These are phyloP conservation scores for Lentinula aciculospora DNA, from an alignment of 768 basidiomycete genomes.

Conservation along the genomic window DNA sequence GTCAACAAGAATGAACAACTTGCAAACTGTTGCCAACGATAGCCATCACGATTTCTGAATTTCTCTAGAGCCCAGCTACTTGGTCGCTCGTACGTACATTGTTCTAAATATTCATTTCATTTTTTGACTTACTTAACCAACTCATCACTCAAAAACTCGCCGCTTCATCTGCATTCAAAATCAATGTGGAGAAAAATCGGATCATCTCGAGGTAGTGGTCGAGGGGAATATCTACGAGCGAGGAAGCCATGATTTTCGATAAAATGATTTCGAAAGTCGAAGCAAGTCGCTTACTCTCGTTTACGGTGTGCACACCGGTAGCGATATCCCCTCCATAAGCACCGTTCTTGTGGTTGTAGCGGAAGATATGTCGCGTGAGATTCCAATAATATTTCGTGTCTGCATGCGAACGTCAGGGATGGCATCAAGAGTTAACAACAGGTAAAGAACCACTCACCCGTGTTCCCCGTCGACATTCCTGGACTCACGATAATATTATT, in stretches of 20 bases:
- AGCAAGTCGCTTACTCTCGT: conserved; percentile 41
- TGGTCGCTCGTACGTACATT: too few relatives aligned
- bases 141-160: not conserved
- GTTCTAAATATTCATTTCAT: too few relatives aligned
- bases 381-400: conserved; percentile 32
- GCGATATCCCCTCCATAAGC: conserved; percentile 12
- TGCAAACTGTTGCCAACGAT: too few relatives aligned
- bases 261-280: too few relatives aligned
- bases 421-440: too few relatives aligned
- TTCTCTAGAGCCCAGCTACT: too few relatives aligned
- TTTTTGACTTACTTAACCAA: not conserved
- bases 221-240: not conserved
- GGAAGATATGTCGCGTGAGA: conserved; percentile 34
- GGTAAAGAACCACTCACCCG: conserved; percentile 18
- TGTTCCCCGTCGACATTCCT: conserved; percentile 30
- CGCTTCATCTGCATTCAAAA: conserved; percentile 34
- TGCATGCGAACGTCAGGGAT: too few relatives aligned
- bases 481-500: conserved; percentile 20
- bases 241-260: not conserved
- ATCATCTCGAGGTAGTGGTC: conserved; percentile 21
- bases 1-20: too few relatives aligned
- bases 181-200: conserved; percentile 30
- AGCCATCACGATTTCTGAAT: too few relatives aligned
- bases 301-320: conserved; percentile 41
- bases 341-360: conserved; percentile 33